Conservation (phyloP, 2,329 filamentous ascomycete species). For the Stylonectria norvegica region DNA sequence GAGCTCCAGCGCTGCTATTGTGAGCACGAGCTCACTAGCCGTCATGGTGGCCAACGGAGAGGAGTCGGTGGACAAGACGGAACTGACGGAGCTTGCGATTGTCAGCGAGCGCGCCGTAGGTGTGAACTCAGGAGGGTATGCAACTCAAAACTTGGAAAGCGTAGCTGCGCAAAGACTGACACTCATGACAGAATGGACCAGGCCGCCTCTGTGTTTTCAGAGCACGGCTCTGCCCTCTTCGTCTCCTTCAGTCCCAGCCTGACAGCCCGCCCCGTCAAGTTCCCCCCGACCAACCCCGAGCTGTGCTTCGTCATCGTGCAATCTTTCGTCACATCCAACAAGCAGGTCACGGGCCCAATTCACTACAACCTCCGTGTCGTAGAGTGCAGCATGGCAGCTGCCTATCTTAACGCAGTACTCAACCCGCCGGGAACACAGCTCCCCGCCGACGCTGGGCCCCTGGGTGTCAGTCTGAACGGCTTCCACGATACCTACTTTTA, state of each 20-base stretch:
- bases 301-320: conserved; percentile 92
- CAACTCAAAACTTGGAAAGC: neutral
- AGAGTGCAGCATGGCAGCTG: conserved; percentile 86
- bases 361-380: conserved; percentile 97
- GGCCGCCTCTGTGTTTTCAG: conserved; percentile 89
- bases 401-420: conserved; percentile 57
- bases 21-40: conserved; percentile 83
- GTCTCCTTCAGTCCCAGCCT: conserved; percentile 84
- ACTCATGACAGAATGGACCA: conserved; percentile 77
- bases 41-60: conserved; percentile 84
- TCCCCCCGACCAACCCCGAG: conserved; percentile 77
- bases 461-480: conserved; percentile 78
- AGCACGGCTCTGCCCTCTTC: conserved; percentile 80
- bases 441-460: conserved; percentile 73
- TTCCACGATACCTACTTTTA: conserved; percentile 82
- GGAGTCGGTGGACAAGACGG: conserved; percentile 77
- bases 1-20: conserved; percentile 90
- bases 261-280: conserved; percentile 70
- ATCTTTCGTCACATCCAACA: conserved; percentile 90
- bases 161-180: conserved; percentile 20
- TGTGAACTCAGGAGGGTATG: conserved; percentile 90
- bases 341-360: conserved; percentile 87
- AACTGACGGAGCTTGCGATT: conserved; percentile 87
- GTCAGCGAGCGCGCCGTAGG: conserved; percentile 92
- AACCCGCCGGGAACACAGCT: conserved; percentile 58